These are phyloP conservation scores for Arachnomyces sp. DNA, from an alignment of 2,329 filamentous ascomycete genomes.

Conservation along the genomic window DNA sequence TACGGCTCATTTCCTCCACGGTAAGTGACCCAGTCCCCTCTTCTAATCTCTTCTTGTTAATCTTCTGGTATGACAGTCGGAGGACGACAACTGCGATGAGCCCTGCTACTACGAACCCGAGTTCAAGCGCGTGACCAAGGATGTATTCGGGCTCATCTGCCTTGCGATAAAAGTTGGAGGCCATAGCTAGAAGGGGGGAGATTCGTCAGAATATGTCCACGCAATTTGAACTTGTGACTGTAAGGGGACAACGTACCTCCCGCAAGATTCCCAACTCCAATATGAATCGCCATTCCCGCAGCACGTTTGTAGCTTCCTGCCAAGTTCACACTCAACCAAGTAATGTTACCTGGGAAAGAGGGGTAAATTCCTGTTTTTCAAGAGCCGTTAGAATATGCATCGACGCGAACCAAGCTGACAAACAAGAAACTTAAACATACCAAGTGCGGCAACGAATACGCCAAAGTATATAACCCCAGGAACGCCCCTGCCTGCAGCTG, in stretches of 20 bases:
- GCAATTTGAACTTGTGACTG: not conserved
- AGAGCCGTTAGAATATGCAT: not conserved
- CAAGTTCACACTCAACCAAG: conserved; percentile 54
- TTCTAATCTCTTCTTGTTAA: conserved; percentile 52
- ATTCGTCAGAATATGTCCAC: conserved; percentile 4
- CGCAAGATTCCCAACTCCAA: conserved; percentile 49
- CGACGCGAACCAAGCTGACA: conserved; percentile 3
- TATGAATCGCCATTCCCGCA: conserved; percentile 57
- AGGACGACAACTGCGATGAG: conserved; percentile 37
- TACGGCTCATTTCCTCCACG: conserved; percentile 46
- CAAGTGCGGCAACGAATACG: conserved; percentile 40
- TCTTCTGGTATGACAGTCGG: conserved; percentile 44
- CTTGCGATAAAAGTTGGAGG: conserved; percentile 60
- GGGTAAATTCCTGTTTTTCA: conserved; percentile 34
- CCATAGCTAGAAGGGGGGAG: conserved; percentile 45
- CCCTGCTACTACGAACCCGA: conserved; percentile 42
- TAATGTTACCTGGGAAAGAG: conserved; percentile 39
- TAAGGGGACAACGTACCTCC: conserved; percentile 21
- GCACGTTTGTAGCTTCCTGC: conserved; percentile 49
- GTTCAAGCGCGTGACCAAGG: conserved; percentile 44
- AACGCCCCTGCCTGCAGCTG: conserved; percentile 23
- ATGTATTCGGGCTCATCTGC: conserved; percentile 43
- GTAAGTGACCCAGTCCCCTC: conserved; percentile 38
- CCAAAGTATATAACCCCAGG: conserved; percentile 41
- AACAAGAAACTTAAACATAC: conserved; percentile 17